Conservation (phyloP, 176 grass and related monocot genomes). For the Microstegium vimineum region DNA sequence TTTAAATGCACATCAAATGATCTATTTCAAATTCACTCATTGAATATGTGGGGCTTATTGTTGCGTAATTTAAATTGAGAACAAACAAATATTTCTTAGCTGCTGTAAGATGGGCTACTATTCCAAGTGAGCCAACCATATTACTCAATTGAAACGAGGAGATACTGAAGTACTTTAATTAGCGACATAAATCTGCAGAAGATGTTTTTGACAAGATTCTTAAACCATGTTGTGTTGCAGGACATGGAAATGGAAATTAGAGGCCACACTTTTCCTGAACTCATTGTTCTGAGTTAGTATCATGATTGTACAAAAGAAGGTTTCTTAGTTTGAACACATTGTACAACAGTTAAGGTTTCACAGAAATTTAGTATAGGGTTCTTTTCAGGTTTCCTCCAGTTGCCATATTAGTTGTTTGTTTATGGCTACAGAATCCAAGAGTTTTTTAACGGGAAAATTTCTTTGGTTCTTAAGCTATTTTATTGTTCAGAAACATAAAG, state of each 20-base stretch:
- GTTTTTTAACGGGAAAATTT: neutral
- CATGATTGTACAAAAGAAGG: neutral
- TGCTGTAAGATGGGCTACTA: neutral
- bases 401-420: neutral
- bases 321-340: neutral
- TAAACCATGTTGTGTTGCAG: neutral
- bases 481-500: neutral
- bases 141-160: neutral
- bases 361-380: neutral
- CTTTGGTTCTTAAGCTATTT: neutral
- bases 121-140: neutral
- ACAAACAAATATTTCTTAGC: neutral
- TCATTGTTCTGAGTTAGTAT: neutral
- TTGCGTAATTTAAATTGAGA: neutral
- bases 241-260: neutral
- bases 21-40: neutral
- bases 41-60: neutral
- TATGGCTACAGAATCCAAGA: neutral
- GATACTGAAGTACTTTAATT: neutral
- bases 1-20: neutral
- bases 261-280: neutral
- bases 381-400: neutral
- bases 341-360: neutral
- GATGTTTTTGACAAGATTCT: neutral
- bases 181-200: neutral